A percentile compares a stretch with the other conserved stretches of the same genome.
Conservation (phyloP, 2,329 filamentous ascomycete genomes). For the Calonectria pseudoturangicola region DNA sequence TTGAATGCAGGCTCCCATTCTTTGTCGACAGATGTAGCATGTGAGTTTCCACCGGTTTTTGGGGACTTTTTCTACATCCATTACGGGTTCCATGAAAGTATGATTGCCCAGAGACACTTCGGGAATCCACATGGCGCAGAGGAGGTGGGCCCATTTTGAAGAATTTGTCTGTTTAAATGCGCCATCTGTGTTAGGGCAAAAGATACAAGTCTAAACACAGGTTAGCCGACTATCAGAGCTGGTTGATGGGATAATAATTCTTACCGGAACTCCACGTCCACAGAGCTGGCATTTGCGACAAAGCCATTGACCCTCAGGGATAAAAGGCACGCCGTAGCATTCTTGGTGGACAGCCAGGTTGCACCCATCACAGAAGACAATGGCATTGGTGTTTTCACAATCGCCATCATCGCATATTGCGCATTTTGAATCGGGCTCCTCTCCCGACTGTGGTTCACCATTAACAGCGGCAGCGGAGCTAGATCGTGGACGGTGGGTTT, state of each 20-base stretch:
- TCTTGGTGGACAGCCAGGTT: constrained; percentile 98
- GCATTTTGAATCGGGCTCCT: constrained; percentile 98
- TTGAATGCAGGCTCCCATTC: constrained; percentile 98
- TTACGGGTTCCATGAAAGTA: constrained; percentile 98
- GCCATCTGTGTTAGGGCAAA: constrained; percentile 97
- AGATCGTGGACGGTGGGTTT: constrained; percentile 93
- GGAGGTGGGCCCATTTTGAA: constrained; percentile 95
- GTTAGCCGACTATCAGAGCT: constrained; percentile 44
- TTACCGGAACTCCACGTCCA: constrained; percentile 89
- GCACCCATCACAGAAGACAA: constrained; percentile 98
- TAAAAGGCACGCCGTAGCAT: constrained; percentile 98
- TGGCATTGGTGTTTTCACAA: constrained; percentile 99
- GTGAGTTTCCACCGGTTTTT: constrained; percentile 94
- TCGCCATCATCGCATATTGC: constrained; percentile 99
- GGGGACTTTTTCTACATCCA: constrained; percentile 98
- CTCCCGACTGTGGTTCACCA: constrained; percentile 87
- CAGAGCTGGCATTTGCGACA: constrained; percentile 98
- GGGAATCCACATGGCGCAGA: constrained; percentile 99
- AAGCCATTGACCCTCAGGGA: constrained; percentile 98
- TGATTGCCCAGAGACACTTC: constrained; percentile 96
- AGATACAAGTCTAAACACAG: constrained; percentile 86
- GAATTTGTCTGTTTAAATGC: constrained; percentile 99
- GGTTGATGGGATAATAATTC: constrained; percentile 53
- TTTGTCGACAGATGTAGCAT: constrained; percentile 97
- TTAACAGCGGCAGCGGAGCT: constrained; percentile 97